Percentiles rank a stretch among this genome's conserved stretches.
These are phyloP conservation scores for Tetrapyrgos nigripes DNA, from an alignment of 1,284 basidiomycete genomes.

Conservation along the genomic window DNA sequence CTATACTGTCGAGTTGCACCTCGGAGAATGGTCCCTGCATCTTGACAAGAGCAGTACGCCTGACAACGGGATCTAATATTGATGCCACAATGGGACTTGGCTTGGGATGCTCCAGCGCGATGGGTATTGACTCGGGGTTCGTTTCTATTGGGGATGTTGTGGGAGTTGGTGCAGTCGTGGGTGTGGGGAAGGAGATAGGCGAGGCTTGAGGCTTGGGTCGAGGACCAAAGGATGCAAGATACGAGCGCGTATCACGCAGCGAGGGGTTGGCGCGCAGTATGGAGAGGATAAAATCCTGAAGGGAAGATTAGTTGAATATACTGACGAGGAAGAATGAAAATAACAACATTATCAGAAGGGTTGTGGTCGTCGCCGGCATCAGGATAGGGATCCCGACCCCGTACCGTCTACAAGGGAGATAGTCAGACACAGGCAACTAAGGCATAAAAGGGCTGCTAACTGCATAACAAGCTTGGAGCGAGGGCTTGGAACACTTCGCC, in stretches of 20 bases:
- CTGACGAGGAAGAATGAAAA: constrained; percentile 14
- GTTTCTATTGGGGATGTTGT: constrained; percentile 4
- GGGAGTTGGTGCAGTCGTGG: constrained; percentile 12
- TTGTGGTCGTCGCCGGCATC: constrained; percentile 52
- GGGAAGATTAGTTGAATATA: constrained; percentile 5
- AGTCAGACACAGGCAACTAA: constrained; percentile 8
- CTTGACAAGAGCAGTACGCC: constrained; percentile 94
- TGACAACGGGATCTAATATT: constrained; percentile 85
- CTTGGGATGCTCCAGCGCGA: constrained; percentile 27
- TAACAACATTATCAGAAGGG: constrained; percentile 60
- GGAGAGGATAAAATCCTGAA: constrained; percentile 95
- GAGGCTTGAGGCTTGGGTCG: constrained; percentile 44
- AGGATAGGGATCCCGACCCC: constrained; percentile 43
- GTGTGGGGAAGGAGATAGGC: constrained; percentile 31
- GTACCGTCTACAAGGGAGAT: constrained; percentile 52
- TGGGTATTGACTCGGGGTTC: constrained; percentile 23
- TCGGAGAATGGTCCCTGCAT: constrained; percentile 98
- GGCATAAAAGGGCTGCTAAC: constrained; percentile 40
- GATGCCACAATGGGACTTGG: constrained; percentile 75
- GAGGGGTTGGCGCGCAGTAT: constrained; percentile 95
- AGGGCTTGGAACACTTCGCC: constrained; percentile 39
- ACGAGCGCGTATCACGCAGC: constrained; percentile 87
- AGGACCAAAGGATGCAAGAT: constrained; percentile 86
- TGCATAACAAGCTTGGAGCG: constrained; percentile 68
- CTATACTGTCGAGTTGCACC: constrained; percentile 92